phyloP scores from a whole-genome alignment of 768 basidiomycete genomes.

The Suillus spraguei region DNA sequence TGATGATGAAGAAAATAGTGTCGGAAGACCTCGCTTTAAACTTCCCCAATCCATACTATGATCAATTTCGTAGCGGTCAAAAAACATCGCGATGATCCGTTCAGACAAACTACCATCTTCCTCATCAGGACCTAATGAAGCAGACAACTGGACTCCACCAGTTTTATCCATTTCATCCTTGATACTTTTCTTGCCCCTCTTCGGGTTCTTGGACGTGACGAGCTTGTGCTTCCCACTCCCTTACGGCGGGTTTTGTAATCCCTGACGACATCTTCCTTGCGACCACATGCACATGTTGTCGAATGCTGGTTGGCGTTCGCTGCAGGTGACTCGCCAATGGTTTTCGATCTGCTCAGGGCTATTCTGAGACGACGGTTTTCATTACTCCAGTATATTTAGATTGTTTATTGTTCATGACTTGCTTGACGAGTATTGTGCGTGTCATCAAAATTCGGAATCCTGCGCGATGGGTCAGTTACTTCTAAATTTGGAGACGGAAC shows the following conservation, averaged over 20 bases:
- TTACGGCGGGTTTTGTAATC: constrained; percentile 97
- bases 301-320: no score
- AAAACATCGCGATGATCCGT: no score
- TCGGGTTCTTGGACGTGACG: constrained; percentile 88
- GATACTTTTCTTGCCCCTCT: constrained; percentile 51
- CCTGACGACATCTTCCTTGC: constrained; percentile 80
- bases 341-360: no score
- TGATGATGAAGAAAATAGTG: no score
- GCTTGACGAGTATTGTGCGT: no score
- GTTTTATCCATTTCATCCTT: constrained; percentile 46
- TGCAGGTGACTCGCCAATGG: no score
- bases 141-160: constrained; percentile 41
- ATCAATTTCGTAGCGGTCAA: no score
- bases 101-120: constrained; percentile 36
- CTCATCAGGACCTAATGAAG: constrained; percentile 42
- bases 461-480: not conserved
- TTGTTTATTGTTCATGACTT: constrained; percentile 29
- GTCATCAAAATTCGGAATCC: not conserved
- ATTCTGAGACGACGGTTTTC: no score
- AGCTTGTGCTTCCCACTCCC: constrained; percentile 77
- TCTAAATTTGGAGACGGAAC: not conserved
- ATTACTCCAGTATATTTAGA: not conserved
- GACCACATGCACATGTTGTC: not conserved
- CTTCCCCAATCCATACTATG: no score
- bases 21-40: no score